Base-by-base conservation (phyloP, 768 basidiomycete species). In the Leccinum imitatum region DNA sequence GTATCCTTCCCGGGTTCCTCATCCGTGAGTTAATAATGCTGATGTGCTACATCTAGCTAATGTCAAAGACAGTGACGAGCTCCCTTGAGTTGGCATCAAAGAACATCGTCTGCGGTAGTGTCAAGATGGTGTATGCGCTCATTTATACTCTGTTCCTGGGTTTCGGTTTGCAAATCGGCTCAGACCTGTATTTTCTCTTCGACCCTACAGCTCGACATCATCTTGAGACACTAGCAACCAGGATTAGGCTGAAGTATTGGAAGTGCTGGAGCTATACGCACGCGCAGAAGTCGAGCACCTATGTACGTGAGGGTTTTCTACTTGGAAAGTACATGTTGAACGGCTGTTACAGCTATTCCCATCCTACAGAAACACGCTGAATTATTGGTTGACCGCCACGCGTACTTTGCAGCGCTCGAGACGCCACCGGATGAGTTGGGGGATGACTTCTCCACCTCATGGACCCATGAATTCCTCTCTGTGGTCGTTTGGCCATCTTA, bases 101-200 rank as follows among this genome's bases (percentile, higher is more conserved):
- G 72, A 93, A 93, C 63, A 90, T 93, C 30, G 83, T 91, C 2
- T 88, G 86, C 59, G 91, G 90, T 37, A 88, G 89, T 61, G 89
- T 92, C 61, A 90, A 90, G 73, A 89, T 93, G 87, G 90, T 92
- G n/a, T 92, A 91, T 61, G 89, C 91, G n/a, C 78, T 93, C 61
- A 91, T 93, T 30, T 93, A 92, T 65, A 91, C 91, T 0, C 76
- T 93, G 8, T 93, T 92, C 71, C 73, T 93, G 69, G 91, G 91
- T 3, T 93, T 93, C 69, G 90, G 90, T 54, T 77, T 93, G 35
- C 90, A 91, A 66, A 90, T 93, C 57, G 91, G 91, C 47, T 90
- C 87, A 30, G 91, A 93, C 67, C 78, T 93, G 31, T 92, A 85
- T 67, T 83, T 90, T 35, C 79, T 90, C 47, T 78, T 93, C 59